Evolutionary conservation across 495 filamentous ascomycete genomes (phyloP).

Genomic region (Tetracladium marchalianum): DNA sequence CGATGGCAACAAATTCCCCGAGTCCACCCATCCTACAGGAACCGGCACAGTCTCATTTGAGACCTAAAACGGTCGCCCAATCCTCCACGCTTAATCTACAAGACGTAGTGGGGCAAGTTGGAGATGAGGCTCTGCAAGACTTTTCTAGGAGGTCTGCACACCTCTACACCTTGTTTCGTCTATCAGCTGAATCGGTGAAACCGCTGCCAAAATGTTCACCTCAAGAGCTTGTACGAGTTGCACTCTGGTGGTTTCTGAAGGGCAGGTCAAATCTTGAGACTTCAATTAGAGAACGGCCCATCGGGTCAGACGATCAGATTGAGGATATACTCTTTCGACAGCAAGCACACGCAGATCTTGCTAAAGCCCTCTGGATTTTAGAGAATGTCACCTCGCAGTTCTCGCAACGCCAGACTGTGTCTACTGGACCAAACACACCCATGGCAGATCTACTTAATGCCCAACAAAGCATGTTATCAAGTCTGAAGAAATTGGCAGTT

Average conservation of each 20-base stretch:
- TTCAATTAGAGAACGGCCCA: constrained; percentile 48
- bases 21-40: too few relatives aligned
- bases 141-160: constrained; percentile 59
- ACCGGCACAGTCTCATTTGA: not conserved
- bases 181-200: constrained; percentile 61
- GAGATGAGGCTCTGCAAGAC: constrained; percentile 54
- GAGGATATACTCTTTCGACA: constrained; percentile 36
- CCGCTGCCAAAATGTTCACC: constrained; percentile 48
- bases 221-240: constrained; percentile 57
- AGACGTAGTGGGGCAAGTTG: constrained; percentile 24
- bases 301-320: constrained; percentile 30
- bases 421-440: constrained; percentile 13
- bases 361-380: constrained; percentile 75
- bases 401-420: constrained; percentile 20
- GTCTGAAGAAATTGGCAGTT: constrained; percentile 59
- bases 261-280: constrained; percentile 65
- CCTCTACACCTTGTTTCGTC: constrained; percentile 55
- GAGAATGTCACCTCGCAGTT: constrained; percentile 48
- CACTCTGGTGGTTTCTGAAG: constrained; percentile 80
- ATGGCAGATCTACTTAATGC: constrained; percentile 37
- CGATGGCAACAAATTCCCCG: not conserved
- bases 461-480: constrained; percentile 46
- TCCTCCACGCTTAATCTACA: constrained; percentile 8
- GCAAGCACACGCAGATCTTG: constrained; percentile 69
- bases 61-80: not conserved